These are phyloP conservation scores for Trametopsis cervina DNA, from an alignment of 768 basidiomycete species.

Conservation along the genomic window DNA sequence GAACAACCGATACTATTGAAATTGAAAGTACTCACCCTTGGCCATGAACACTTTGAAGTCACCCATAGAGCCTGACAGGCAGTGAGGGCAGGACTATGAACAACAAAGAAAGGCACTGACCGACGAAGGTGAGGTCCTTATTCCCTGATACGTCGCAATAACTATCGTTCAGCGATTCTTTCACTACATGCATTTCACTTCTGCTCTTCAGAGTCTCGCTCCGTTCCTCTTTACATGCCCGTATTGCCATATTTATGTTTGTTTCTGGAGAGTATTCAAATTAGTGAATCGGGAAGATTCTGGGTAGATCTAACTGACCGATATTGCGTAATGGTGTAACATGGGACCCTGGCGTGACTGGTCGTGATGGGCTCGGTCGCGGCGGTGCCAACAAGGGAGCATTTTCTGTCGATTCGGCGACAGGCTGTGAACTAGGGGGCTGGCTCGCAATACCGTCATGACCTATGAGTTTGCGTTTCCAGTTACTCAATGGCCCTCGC, in stretches of 20 bases:
- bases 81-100: neutral
- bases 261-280: constrained; percentile 34
- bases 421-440: neutral
- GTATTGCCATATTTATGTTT: constrained; percentile 67
- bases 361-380: constrained; percentile 10
- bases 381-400: constrained; percentile 1
- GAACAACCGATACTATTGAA: neutral
- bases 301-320: constrained; percentile 23
- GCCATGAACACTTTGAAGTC: constrained; percentile 57
- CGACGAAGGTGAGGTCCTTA: constrained; percentile 55
- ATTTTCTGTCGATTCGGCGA: neutral
- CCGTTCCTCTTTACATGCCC: constrained; percentile 65
- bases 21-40: constrained; percentile 36
- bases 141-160: constrained; percentile 76
- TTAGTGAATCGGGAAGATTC: neutral
- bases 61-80: constrained; percentile 48
- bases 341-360: constrained; percentile 13
- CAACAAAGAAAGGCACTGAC: constrained; percentile 27
- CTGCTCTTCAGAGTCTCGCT: constrained; percentile 54
- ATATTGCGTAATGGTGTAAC: constrained; percentile 39
- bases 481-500: neutral
- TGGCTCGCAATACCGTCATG: neutral
- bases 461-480: constrained; percentile 19
- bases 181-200: constrained; percentile 63
- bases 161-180: constrained; percentile 70